Evolutionary conservation across 1,284 basidiomycete genomes (phyloP).

Genomic region (Cystobasidium sp.): DNA sequence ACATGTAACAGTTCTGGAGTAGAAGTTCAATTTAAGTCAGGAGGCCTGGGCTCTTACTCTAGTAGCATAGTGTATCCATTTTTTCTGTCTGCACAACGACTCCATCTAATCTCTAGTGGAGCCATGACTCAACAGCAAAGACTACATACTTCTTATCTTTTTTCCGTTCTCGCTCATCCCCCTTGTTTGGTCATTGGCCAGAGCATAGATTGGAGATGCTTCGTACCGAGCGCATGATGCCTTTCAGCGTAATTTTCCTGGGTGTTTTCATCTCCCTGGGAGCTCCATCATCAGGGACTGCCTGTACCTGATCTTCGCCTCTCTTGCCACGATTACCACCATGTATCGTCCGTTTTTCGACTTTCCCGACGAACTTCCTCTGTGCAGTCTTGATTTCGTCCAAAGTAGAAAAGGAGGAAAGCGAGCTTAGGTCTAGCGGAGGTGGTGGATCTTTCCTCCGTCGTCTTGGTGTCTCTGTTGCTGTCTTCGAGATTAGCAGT

Average conservation of each 20-base stretch:
- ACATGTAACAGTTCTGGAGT: neutral
- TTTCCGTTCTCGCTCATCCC: neutral
- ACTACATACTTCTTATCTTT: neutral
- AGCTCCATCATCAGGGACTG: neutral
- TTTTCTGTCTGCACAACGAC: neutral
- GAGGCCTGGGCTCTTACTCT: neutral
- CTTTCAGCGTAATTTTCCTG: conserved; percentile 2
- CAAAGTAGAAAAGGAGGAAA: conserved; percentile 18
- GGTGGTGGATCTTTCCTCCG: conserved; percentile 25
- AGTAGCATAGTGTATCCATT: neutral
- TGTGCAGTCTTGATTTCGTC: conserved; percentile 1
- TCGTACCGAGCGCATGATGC: conserved; percentile 24
- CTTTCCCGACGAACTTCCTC: neutral
- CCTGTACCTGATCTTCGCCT: neutral
- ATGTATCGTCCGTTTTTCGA: neutral
- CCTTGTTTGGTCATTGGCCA: neutral
- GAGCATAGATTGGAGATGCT: conserved; percentile 9
- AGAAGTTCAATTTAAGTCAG: neutral
- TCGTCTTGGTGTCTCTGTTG: neutral
- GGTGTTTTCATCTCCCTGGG: neutral
- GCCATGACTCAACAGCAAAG: neutral
- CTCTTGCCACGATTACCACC: neutral
- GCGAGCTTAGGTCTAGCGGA: conserved; percentile 21
- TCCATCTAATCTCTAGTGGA: neutral
- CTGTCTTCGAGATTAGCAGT: neutral